Conservation (phyloP, 345 rosid genomes). For the Dipteronia dyeriana region DNA sequence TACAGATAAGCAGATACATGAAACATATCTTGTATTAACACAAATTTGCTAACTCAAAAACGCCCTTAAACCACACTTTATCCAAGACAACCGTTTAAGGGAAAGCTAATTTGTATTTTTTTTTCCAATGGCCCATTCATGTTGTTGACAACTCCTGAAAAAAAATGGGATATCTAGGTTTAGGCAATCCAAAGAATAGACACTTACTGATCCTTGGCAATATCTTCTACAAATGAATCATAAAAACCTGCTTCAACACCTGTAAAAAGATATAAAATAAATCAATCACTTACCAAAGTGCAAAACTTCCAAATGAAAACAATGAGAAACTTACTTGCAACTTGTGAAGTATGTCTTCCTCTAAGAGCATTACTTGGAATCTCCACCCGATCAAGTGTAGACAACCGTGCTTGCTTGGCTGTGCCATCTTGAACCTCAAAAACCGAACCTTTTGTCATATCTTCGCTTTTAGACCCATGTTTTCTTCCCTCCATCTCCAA, state of each 20-base stretch:
- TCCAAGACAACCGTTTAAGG: background rate
- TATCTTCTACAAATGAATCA: constrained; percentile 39
- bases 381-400: constrained; percentile 33
- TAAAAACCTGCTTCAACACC: constrained; percentile 42
- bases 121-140: background rate
- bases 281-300: background rate
- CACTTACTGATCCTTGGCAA: constrained; percentile 46
- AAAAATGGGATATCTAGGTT: background rate
- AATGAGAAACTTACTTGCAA: constrained; percentile 28
- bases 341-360: constrained; percentile 41
- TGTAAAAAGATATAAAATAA: background rate
- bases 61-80: background rate
- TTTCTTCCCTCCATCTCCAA: constrained; percentile 38
- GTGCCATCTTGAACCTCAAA: constrained; percentile 45
- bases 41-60: background rate
- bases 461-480: constrained; percentile 28
- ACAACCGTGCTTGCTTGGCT: constrained; percentile 34
- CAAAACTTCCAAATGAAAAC: background rate
- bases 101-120: background rate
- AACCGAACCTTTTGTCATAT: constrained; percentile 31
- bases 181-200: background rate
- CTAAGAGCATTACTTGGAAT: constrained; percentile 29
- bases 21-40: too few relatives aligned
- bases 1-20: background rate
- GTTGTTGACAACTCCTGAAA: background rate